Base-by-base conservation (phyloP, 768 basidiomycete genomes). In the Rhodotorula paludigena region DNA sequence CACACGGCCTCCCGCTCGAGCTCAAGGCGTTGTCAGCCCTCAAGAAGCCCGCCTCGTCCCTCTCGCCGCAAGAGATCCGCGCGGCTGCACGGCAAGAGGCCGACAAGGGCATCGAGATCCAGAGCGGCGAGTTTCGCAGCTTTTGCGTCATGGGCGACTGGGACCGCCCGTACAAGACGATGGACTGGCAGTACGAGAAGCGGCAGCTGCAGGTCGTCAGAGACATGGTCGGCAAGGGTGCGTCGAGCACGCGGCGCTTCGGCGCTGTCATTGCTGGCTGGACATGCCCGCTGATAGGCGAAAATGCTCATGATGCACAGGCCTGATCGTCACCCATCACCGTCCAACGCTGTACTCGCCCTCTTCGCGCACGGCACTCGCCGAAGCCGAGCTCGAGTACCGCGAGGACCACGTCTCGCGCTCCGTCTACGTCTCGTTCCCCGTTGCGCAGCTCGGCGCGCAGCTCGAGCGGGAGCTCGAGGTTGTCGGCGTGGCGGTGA, bases 1-100 rank as follows among this genome's bases (percentile, higher is more conserved):
- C 94, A 74, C 94, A 99, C 77, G 94, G 94, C 11, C 84, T 97
- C 20, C 94, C 94, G 0, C 97, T 98, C 68, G 94, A 98, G 77
- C 90, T 91, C 72, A 97, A 96, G 75, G 89, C 92, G 0, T 80
- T 99, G 42, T 82, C 87, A 66, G 84, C 87, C 32, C 81, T 94
- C 35, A 83, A 84, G 62, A 65, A 62, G 30, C 72, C 74, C 38
- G 64, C 85, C 18, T 79, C 82, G 59, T 78, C 80, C 16, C 79
- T 89, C n/a, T 77, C 85, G 0, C 82, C 89, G 0, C 77, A 80
- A 28, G 78, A 77, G 25, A 87, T 99, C 66, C 85, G 94, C 4
- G 74, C 79, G 7, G 85, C 86, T 42, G 93, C 93, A 9, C 81
- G 84, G 44, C 77, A 81, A 38, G 89, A 87, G 0, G 94, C 93